Base-by-base conservation (phyloP, 2,329 filamentous ascomycete genomes). In the Akanthomyces dipterigenus region DNA sequence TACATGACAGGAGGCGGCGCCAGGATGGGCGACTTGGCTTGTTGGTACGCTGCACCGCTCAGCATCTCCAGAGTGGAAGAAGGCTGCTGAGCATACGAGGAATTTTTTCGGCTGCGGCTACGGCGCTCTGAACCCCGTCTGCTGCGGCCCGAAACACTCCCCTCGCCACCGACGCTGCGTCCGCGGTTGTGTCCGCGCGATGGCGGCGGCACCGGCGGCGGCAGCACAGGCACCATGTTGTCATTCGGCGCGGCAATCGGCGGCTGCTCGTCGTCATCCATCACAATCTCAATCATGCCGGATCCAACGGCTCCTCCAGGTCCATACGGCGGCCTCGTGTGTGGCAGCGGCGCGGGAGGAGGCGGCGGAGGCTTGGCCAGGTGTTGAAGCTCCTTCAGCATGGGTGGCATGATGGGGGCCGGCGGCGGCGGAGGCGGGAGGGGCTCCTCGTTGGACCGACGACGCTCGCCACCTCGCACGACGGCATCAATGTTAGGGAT, bases 261-360 rank as follows among this genome's bases (percentile, higher is more conserved):
- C 22, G 69, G 66, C 4, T 69, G 66, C 20, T 82, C 78, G 6
- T 85, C 82, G 2, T 85, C 82, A 65, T 88, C 84, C 80, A 86
- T 85, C 55, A 88, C 83, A 63, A 88, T 85, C 70, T 88, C 85
- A 65, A 88, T 87, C 68, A 84, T 81, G 5, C 81, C 84, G 0
- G 82, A 80, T 8, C 77, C 78, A 18, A 78, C 65, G 2, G 77
- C 77, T 63, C 80, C 78, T 64, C 79, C 77, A 50, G 80, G 69
- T 8, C 75, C 73, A 2, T 75, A 71, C 34, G 72, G 74, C 34
- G 70, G 67, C 38, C 75, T 72, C 48, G 74, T 69, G 50, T 78
- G 74, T 0, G 81, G 81, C 4, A 86, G 71, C 1, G 85, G 85
- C 1, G 83, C 80, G 0, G 84, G 85, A 1, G 85, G 85, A 0